phyloP scores from a whole-genome alignment of 1,139 yeast genomes.

The Hanseniaspora uvarum region DNA sequence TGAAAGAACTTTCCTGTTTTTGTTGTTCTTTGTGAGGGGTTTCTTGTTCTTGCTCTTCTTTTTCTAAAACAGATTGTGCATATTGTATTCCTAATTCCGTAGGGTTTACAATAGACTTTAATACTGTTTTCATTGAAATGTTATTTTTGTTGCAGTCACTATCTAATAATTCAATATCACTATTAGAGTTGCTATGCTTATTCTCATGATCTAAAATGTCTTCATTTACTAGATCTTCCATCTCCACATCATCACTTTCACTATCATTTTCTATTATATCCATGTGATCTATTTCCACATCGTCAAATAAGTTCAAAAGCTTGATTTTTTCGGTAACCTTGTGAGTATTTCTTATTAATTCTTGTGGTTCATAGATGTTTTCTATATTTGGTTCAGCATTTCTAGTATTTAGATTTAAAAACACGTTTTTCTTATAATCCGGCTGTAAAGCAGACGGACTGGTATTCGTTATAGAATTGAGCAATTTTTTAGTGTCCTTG shows the following conservation, averaged over 20 bases:
- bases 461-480: not conserved
- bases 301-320: conserved; percentile 3
- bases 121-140: not conserved
- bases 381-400: not conserved
- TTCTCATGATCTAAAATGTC: not conserved
- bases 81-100: conserved; percentile 15
- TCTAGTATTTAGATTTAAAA: not conserved
- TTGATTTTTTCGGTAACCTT: conserved; percentile 13
- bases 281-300: not conserved
- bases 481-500: not conserved
- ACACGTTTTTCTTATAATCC: not conserved
- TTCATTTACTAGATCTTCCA: not conserved
- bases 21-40: not conserved
- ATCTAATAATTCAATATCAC: not conserved
- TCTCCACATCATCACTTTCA: conserved; percentile 1
- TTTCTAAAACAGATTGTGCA: conserved; percentile 7
- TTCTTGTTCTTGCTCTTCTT: not conserved
- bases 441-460: not conserved
- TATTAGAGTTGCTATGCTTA: not conserved
- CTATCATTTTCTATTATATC: not conserved
- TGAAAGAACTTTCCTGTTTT: not conserved
- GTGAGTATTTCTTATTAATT: not conserved
- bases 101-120: conserved; percentile 8
- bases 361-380: not conserved
- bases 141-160: conserved; percentile 1